A percentile compares a stretch with the other conserved stretches of the same genome.
phyloP scores from a whole-genome alignment of 495 filamentous ascomycete genomes.

The Talaromyces stipitatus region DNA sequence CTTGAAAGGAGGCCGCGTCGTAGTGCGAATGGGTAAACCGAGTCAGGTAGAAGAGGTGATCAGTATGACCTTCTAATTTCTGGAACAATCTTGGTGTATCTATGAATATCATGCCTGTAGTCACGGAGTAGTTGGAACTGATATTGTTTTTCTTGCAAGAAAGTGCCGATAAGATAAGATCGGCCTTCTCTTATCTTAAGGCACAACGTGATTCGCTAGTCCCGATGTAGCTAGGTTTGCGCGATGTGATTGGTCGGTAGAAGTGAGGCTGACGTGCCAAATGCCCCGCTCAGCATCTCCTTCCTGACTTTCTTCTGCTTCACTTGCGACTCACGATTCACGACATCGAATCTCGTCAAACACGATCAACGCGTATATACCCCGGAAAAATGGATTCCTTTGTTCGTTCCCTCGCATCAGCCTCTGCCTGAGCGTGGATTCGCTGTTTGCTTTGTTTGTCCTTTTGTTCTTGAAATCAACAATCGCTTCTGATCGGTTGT shows the following conservation, averaged over 20 bases:
- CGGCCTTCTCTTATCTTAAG: neutral
- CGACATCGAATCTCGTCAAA: neutral
- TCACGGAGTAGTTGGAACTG: neutral
- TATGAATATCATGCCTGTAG: neutral
- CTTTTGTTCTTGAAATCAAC: neutral
- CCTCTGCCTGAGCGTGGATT: neutral
- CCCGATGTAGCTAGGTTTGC: neutral
- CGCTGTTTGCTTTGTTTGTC: neutral
- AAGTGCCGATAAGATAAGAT: neutral
- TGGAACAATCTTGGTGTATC: neutral
- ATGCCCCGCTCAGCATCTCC: neutral
- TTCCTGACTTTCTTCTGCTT: neutral
- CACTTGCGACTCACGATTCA: neutral
- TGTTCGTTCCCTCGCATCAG: neutral
- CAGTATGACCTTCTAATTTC: neutral
- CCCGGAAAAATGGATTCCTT: neutral
- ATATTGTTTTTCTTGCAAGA: neutral
- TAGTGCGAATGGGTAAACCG: neutral
- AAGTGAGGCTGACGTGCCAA: constrained; percentile 3
- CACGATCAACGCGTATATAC: neutral
- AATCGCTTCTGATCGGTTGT: neutral
- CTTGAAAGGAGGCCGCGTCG: neutral
- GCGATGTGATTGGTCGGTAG: neutral
- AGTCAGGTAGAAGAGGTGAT: neutral
- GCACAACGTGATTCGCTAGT: neutral